Percentiles rank a stretch among this genome's conserved stretches.
Evolutionary conservation across 1,284 basidiomycete genomes (phyloP).

Genomic region (Ceratobasidium sp.): DNA sequence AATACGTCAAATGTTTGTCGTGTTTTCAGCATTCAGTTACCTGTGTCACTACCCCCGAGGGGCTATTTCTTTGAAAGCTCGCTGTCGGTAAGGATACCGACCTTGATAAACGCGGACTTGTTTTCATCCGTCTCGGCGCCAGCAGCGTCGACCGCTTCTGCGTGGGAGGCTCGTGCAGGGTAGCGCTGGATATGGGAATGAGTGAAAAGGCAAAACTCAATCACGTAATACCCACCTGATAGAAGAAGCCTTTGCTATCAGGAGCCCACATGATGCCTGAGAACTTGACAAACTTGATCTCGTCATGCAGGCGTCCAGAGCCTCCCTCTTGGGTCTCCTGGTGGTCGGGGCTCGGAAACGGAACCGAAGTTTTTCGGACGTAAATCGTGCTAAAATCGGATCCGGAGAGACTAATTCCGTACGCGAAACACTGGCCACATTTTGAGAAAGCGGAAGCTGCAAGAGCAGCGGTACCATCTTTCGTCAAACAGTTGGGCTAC

Average conservation of each 20-base stretch:
- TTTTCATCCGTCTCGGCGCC: slow-evolving; percentile 71
- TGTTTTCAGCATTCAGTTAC: no score
- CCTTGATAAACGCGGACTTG: slow-evolving; percentile 58
- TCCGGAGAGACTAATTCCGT: slow-evolving; percentile 73
- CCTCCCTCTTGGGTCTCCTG: slow-evolving; percentile 47
- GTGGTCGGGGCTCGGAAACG: slow-evolving; percentile 48
- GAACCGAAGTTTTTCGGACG: slow-evolving; percentile 66
- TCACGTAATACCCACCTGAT: slow-evolving; percentile 62
- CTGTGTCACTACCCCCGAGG: no score
- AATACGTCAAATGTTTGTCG: no score
- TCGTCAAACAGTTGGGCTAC: slow-evolving; percentile 71
- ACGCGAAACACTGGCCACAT: slow-evolving; percentile 74
- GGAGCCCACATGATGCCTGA: slow-evolving; percentile 72
- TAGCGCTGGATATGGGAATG: slow-evolving; percentile 57
- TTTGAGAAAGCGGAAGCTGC: slow-evolving; percentile 66
- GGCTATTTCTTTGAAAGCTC: no score
- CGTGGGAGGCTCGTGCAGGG: slow-evolving; percentile 61
- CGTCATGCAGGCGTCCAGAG: neutral
- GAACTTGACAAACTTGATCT: slow-evolving; percentile 70
- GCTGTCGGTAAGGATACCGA: no score
- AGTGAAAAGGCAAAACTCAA: slow-evolving; percentile 36
- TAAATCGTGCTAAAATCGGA: slow-evolving; percentile 75
- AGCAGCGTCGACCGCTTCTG: slow-evolving; percentile 57
- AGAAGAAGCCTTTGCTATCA: slow-evolving; percentile 82
- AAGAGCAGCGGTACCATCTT: slow-evolving; percentile 76